phyloP scores from a whole-genome alignment of 192 early-diverging fungal species.

The Lunasporangiospora selenospora region DNA sequence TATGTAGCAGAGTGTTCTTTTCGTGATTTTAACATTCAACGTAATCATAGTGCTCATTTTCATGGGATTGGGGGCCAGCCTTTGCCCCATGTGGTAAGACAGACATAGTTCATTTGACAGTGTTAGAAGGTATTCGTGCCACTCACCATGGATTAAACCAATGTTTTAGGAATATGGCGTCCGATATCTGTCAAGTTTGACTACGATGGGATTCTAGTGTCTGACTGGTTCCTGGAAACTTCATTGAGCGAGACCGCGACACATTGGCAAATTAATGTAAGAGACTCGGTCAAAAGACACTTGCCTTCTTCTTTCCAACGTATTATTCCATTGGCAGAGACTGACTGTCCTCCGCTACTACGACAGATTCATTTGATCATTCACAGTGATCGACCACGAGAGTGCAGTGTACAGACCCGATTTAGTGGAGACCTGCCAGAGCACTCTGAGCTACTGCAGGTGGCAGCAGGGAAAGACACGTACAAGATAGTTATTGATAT shows the following conservation, averaged over 20 bases:
- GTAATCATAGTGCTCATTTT: slow-evolving; percentile 43
- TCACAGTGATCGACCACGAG: background rate
- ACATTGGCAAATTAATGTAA: slow-evolving; percentile 28
- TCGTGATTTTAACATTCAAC: no score
- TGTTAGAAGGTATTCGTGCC: no score
- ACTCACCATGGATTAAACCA: no score
- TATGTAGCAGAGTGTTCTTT: no score
- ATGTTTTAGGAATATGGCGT: slow-evolving; percentile 30
- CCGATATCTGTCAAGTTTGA: slow-evolving; percentile 29
- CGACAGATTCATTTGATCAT: background rate
- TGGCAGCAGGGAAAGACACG: background rate
- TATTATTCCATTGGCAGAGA: no score
- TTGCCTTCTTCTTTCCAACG: background rate
- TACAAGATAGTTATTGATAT: background rate
- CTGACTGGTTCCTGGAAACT: slow-evolving; percentile 9
- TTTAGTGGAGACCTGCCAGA: background rate
- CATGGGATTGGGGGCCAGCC: slow-evolving; percentile 45
- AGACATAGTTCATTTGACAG: no score
- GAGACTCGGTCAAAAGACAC: background rate
- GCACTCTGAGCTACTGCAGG: background rate
- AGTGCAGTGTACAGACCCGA: background rate
- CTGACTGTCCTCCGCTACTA: no score
- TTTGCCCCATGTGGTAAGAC: slow-evolving; percentile 37
- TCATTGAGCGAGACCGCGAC: background rate
- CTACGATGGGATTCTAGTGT: background rate